phyloP scores from a whole-genome alignment of 495 filamentous ascomycete genomes.

The Aspergillus haitiensis region DNA sequence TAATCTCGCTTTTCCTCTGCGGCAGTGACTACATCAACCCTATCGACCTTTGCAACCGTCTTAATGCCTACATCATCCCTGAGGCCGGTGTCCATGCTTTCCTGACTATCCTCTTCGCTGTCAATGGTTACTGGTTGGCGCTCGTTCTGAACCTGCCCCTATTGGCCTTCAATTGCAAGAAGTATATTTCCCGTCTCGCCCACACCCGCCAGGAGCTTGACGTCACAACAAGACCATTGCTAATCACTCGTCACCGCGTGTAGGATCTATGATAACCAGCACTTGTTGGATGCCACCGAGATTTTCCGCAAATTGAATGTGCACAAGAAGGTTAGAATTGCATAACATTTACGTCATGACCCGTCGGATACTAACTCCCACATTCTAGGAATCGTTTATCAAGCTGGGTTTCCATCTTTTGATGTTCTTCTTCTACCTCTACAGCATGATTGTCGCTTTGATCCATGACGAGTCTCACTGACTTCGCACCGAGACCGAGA shows the following conservation, averaged over 20 bases:
- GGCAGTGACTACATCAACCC: conserved; percentile 98
- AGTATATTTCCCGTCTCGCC: conserved; percentile 57
- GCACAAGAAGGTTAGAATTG: conserved; percentile 84
- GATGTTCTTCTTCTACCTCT: conserved; percentile 99
- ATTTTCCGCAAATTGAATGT: conserved; percentile 99
- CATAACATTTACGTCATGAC: conserved; percentile 14
- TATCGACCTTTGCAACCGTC: conserved; percentile 99
- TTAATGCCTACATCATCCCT: conserved; percentile 99
- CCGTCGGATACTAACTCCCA: conserved; percentile 14
- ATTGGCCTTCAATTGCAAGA: conserved; percentile 92
- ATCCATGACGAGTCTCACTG: conserved; percentile 93
- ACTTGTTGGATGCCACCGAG: conserved; percentile 96
- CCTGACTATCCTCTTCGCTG: conserved; percentile 89
- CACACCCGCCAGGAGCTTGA: too few species aligned
- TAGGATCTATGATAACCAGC: conserved; percentile 95
- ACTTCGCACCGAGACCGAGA: conserved; percentile 45
- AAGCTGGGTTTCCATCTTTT: conserved; percentile 98
- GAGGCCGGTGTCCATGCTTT: conserved; percentile 97
- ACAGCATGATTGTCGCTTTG: conserved; percentile 97
- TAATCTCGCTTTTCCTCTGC: conserved; percentile 20
- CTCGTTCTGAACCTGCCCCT: conserved; percentile 90
- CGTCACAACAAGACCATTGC: background rate
- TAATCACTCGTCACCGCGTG: conserved; percentile 3
- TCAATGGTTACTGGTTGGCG: conserved; percentile 99
- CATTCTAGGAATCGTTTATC: conserved; percentile 88